These are phyloP conservation scores for Ceratobasidium sp. DNA, from an alignment of 1,284 basidiomycete genomes.

Conservation along the genomic window DNA sequence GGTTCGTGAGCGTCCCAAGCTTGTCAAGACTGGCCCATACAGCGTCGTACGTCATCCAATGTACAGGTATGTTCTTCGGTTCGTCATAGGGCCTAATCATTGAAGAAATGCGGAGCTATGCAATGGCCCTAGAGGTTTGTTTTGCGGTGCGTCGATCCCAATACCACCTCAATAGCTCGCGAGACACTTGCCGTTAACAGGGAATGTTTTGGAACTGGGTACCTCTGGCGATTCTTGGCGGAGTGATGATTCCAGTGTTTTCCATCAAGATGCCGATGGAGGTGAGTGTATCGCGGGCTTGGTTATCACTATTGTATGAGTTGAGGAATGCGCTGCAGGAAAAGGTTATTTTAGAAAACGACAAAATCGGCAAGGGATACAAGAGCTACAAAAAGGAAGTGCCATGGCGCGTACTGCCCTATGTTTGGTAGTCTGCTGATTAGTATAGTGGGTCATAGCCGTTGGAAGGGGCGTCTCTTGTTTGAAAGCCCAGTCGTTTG, in stretches of 20 bases:
- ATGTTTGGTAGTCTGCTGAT: slow-evolving; percentile 17
- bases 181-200: neutral
- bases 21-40: slow-evolving; percentile 37
- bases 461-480: too few relatives aligned
- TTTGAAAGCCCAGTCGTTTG: too few relatives aligned
- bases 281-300: neutral
- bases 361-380: slow-evolving; percentile 20
- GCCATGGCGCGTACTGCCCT: slow-evolving; percentile 20
- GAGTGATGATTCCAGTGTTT: slow-evolving; percentile 14
- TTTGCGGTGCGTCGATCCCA: slow-evolving; percentile 2
- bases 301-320: neutral
- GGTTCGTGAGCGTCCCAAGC: slow-evolving; percentile 38
- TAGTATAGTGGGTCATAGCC: too few relatives aligned
- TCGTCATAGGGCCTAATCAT: neutral
- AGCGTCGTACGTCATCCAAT: slow-evolving; percentile 25
- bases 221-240: slow-evolving; percentile 1
- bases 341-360: slow-evolving; percentile 29
- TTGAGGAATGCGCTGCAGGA: neutral
- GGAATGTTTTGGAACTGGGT: slow-evolving; percentile 42
- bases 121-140: slow-evolving; percentile 14
- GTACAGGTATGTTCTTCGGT: slow-evolving; percentile 3
- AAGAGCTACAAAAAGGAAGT: slow-evolving; percentile 37
- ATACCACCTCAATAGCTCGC: too few relatives aligned
- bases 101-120: neutral
- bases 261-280: slow-evolving; percentile 38